A percentile compares a stretch with the other conserved stretches of the same genome.
Conservation (phyloP, 1,284 basidiomycete species). For the Ganoderma sinense region DNA sequence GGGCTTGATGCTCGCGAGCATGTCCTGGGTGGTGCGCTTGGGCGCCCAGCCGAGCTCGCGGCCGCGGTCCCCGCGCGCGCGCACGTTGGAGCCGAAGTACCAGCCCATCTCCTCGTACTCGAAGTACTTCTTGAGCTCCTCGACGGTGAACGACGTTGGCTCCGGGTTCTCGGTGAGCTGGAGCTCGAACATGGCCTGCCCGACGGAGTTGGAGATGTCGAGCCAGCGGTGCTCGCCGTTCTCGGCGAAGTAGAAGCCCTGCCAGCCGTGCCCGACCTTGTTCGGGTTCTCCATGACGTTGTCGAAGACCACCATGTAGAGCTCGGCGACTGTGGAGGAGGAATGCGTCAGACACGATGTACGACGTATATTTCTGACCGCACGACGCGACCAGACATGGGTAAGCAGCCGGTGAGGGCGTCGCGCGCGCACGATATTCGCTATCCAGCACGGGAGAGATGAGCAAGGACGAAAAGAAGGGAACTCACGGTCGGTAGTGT, state of each 20-base stretch:
- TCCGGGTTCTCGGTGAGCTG: conserved; percentile 33
- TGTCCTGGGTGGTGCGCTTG: conserved; percentile 41
- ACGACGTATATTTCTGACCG: background rate
- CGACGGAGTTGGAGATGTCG: conserved; percentile 45
- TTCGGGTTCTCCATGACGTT: conserved; percentile 21
- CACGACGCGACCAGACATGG: background rate
- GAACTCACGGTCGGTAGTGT: conserved; percentile 41
- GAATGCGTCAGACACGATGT: background rate
- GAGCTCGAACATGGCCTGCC: conserved; percentile 39
- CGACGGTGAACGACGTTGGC: conserved; percentile 27
- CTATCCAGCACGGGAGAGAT: background rate
- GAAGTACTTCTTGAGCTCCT: background rate
- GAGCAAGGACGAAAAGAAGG: background rate
- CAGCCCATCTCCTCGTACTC: background rate
- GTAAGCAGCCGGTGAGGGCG: background rate
- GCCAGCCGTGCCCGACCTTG: conserved; percentile 43
- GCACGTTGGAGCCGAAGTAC: conserved; percentile 48
- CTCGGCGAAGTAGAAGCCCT: conserved; percentile 55
- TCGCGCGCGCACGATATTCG: background rate
- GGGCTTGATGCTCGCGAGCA: conserved; percentile 42
- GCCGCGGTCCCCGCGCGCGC: conserved; percentile 47
- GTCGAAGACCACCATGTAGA: conserved; percentile 32
- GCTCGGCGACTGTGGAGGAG: conserved; percentile 20
- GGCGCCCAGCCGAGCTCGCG: conserved; percentile 51
- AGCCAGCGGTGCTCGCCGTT: conserved; percentile 50